A percentile compares a stretch with the other conserved stretches of the same genome.
Evolutionary conservation across 441 rosid species (phyloP).

Genomic region (Gossypium schwendimanii): DNA sequence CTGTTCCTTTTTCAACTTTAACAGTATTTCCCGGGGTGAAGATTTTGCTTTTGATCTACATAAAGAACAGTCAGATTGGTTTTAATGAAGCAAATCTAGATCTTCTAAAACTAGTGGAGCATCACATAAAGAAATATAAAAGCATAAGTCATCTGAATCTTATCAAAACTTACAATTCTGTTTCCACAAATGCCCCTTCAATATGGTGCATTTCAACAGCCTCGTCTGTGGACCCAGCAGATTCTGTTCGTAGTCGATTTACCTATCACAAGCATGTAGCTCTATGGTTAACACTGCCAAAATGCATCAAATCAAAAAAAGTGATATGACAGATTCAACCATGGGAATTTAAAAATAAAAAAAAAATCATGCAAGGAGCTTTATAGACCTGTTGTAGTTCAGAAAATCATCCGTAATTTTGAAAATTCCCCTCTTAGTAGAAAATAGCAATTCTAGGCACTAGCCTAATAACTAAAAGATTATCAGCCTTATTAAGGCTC

Average conservation of each 20-base stretch:
- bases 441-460: neutral
- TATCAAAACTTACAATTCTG: constrained; percentile 54
- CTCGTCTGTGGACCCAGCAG: constrained; percentile 54
- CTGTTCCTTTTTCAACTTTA: constrained; percentile 76
- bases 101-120: neutral
- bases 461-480: neutral
- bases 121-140: constrained; percentile 13
- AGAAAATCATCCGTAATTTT: neutral
- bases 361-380: neutral
- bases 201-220: constrained; percentile 76
- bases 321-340: neutral
- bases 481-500: neutral
- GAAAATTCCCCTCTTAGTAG: neutral
- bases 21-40: constrained; percentile 78
- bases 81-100: constrained; percentile 10
- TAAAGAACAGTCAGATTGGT: constrained; percentile 11
- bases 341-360: neutral
- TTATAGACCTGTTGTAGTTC: neutral
- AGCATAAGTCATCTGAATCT: constrained; percentile 15
- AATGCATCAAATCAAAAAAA: neutral
- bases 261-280: constrained; percentile 40
- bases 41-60: constrained; percentile 71
- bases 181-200: constrained; percentile 92
- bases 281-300: neutral
- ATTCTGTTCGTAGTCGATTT: constrained; percentile 59